Evolutionary conservation across 192 early-diverging fungal species (phyloP), one percentile per base, ranked within the genome.

Genomic region (Phlyctochytrium bullatum): DNA sequence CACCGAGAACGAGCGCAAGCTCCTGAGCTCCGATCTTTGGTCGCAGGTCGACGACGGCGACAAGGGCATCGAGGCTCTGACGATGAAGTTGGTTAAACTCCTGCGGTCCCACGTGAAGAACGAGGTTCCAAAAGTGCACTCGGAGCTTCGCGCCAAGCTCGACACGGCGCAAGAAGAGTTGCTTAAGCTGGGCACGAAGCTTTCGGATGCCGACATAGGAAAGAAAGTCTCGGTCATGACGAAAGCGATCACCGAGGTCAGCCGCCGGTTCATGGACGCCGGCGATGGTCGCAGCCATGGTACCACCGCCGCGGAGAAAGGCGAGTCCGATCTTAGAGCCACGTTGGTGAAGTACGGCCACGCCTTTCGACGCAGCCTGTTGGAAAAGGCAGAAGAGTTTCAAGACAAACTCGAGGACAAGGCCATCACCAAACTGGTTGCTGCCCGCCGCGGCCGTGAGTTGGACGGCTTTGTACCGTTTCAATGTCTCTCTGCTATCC

Each of bases 21-120:
- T 76, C 35, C 67, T 76, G 40, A 36, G 17, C 16, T 1, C 16
- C 47, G 25, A 60, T 20, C 32, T 17, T 12, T 62, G 14, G 52
- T 50, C 53, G 27, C 25, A 29, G 24, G 47, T 25, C 32, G 36
- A 10, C 50, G 47, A 17, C 40, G 3, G 10, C n/a, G 40, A 36
- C 25, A 64, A 14, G 40, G 65, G 72, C 24, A 59, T 68, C 30
- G 4, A 6, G 16, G 3, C n/a, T 50, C 52, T 73, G 58, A 40
- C 51, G 0, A 36, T 3, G 17, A 68, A 69, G 34, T 61, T 73
- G 10, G 61, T 66, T 32, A 31, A 35, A 12, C 59, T 63, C 23
- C 54, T 69, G 20, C 20, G 66, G 36, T 10, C 34, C 14, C 54
- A 57, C 27, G 54, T 57, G 4, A 6, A 14, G 27, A 27, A 57